A percentile compares a stretch with the other conserved stretches of the same genome.
Conservation (phyloP, 140 eudicot genomes). For the Senecio squalidus region DNA sequence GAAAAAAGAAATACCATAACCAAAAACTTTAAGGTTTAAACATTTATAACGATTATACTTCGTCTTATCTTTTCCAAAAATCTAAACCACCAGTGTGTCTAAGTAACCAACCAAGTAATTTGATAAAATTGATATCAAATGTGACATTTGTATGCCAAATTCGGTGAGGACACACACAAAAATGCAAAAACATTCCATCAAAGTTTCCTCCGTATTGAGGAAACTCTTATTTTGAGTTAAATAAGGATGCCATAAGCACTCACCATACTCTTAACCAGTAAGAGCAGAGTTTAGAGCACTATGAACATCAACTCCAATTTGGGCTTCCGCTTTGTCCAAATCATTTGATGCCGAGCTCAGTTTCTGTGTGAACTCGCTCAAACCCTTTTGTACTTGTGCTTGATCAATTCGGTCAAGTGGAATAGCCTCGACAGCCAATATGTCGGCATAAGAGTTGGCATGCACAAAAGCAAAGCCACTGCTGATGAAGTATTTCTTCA, state of each 20-base stretch:
- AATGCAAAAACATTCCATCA: slow-evolving; percentile 15
- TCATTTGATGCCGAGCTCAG: slow-evolving; percentile 19
- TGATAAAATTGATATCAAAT: too few relatives aligned
- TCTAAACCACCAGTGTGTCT: too few relatives aligned
- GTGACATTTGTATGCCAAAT: too few relatives aligned
- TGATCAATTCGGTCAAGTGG: slow-evolving; percentile 65
- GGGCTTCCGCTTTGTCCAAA: slow-evolving; percentile 87
- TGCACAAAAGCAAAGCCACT: slow-evolving; percentile 72
- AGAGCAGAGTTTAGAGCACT: slow-evolving; percentile 80
- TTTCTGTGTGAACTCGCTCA: too few relatives aligned
- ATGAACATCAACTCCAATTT: slow-evolving; percentile 77
- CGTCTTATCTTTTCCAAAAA: too few relatives aligned
- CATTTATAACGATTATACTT: too few relatives aligned
- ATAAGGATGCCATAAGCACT: slow-evolving; percentile 7
- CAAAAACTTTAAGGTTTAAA: too few relatives aligned
- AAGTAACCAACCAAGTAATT: too few relatives aligned
- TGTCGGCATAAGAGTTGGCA: slow-evolving; percentile 62
- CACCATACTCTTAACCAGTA: slow-evolving; percentile 34
- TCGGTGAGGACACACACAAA: too few relatives aligned
- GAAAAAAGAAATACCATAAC: too few relatives aligned
- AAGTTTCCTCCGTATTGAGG: slow-evolving; percentile 11
- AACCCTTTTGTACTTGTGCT: not conserved
- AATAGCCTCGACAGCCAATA: slow-evolving; percentile 67
- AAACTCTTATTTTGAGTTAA: slow-evolving; percentile 27
- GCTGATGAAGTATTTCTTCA: slow-evolving; percentile 67